Evolutionary conservation across 2,329 filamentous ascomycete genomes (phyloP), one percentile per base, ranked within the genome.

Genomic region (Trichoderma sp.): DNA sequence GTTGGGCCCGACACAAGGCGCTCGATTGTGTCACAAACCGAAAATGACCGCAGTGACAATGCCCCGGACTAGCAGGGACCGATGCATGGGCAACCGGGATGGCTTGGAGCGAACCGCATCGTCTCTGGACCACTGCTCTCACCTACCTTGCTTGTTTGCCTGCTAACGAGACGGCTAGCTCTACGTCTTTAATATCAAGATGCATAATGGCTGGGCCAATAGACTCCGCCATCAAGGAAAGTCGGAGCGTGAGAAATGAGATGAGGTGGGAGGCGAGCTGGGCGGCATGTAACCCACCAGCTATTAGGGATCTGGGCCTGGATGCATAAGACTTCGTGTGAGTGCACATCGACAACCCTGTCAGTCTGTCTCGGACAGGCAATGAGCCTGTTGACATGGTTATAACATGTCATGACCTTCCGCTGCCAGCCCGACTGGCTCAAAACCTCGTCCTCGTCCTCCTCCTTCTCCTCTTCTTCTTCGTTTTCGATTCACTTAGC

Each of bases 151-250:
- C 34, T 39, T 39, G 12, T 14, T 39, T 39, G 34, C 9, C 34
- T 39, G 5, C 34, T 14, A 14, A 12, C 34, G 3, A 45, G 39
- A 41, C 17, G 34, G 39, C 45, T 54, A 54, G 59, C 39, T 52
- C 26, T 7, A 17, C 58, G 48, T 39, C 34, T 45, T 45, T 62
- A 62, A 62, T 62, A 62, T 62, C 60, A 56, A 63, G 63, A 56
- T 56, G 56, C 56, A 61, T 65, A n/a, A 9, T 5, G 17, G 15
- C 41, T 56, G 43, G 17, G 15, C 51, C 60, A 63, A 63, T 63
- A 41, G 43, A 28, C 28, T 19, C 48, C 24, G 9, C 43, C 41
- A 28, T 41, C 50, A 56, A 39, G 51, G 39, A 43, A n/a, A 24
- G 51, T 26, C 21, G 9, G 12, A 15, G 60, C 30, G 60, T 26